phyloP scores from a whole-genome alignment of 371 early-diverging fungal species.

The Blastocladiella emersonii region DNA sequence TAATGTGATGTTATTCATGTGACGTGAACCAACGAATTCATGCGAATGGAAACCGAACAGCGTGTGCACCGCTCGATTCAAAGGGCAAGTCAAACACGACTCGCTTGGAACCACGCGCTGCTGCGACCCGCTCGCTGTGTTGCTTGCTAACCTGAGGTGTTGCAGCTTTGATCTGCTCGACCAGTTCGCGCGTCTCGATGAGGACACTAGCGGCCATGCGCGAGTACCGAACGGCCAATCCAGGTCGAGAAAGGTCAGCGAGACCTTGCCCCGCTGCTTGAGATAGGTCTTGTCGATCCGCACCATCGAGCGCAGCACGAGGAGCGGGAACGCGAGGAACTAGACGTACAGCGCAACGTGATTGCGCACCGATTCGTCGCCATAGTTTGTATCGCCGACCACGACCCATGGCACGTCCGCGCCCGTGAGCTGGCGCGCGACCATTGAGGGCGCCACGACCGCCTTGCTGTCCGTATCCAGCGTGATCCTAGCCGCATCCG shows the following conservation, averaged over 20 bases:
- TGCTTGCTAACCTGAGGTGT: too few species aligned
- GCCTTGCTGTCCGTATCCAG: constrained; percentile 50
- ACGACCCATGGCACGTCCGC: constrained; percentile 70
- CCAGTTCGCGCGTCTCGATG: neutral
- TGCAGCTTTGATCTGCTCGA: too few species aligned
- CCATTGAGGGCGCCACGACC: constrained; percentile 69
- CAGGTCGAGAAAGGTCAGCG: constrained; percentile 81
- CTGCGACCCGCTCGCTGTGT: too few species aligned
- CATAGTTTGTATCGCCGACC: constrained; percentile 90
- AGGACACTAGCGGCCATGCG: neutral
- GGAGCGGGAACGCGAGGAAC: constrained; percentile 65
- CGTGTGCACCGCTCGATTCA: too few species aligned
- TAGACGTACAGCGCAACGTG: constrained; percentile 88
- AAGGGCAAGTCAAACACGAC: too few species aligned
- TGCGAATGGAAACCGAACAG: too few species aligned
- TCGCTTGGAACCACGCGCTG: too few species aligned
- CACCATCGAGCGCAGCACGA: constrained; percentile 85
- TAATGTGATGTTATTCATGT: too few species aligned
- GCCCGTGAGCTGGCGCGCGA: constrained; percentile 77
- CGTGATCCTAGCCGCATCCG: constrained; percentile 62
- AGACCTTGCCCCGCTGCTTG: constrained; percentile 95
- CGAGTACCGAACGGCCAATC: constrained; percentile 28
- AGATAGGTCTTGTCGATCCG: constrained; percentile 97
- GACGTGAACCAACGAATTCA: too few species aligned
- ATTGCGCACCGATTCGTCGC: constrained; percentile 93